phyloP scores from a whole-genome alignment of 139 green algal species.

The Chlorella sp. region DNA sequence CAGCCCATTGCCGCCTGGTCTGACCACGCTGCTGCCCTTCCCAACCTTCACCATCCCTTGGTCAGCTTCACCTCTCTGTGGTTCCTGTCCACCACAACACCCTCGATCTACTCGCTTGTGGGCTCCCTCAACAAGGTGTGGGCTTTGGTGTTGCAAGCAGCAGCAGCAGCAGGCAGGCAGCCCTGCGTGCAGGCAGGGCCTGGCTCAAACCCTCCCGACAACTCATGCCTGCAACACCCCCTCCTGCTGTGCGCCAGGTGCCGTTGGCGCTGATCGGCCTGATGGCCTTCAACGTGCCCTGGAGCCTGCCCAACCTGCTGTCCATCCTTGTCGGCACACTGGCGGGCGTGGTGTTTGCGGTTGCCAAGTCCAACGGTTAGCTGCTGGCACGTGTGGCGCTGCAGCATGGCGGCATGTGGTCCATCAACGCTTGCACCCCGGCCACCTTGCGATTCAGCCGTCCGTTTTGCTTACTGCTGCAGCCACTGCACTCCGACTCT shows the following conservation, averaged over 20 bases:
- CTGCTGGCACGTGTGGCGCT: background rate
- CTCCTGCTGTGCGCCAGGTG: slow-evolving; percentile 46
- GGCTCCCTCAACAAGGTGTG: slow-evolving; percentile 58
- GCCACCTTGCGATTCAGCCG: too few species aligned
- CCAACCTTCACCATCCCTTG: background rate
- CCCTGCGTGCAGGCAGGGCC: background rate
- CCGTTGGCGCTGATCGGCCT: slow-evolving; percentile 89
- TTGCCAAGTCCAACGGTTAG: slow-evolving; percentile 45
- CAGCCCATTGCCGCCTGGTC: background rate
- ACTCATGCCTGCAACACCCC: too few species aligned
- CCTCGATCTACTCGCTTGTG: slow-evolving; percentile 91
- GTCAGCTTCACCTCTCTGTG: slow-evolving; percentile 85
- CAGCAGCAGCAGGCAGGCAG: slow-evolving; percentile 1
- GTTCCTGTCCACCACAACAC: slow-evolving; percentile 92
- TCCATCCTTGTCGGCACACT: slow-evolving; percentile 81
- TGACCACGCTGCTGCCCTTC: background rate
- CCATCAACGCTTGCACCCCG: too few species aligned
- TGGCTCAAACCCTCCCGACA: background rate
- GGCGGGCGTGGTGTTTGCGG: slow-evolving; percentile 80
- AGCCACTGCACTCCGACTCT: background rate
- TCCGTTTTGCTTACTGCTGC: too few species aligned
- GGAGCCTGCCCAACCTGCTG: slow-evolving; percentile 77
- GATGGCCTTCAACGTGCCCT: slow-evolving; percentile 78
- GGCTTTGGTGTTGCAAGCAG: background rate
- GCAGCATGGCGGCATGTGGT: background rate